A percentile compares a stretch with the other conserved stretches of the same genome.
These are phyloP conservation scores for Suillus alpinus DNA, from an alignment of 768 basidiomycete genomes.

Conservation along the genomic window DNA sequence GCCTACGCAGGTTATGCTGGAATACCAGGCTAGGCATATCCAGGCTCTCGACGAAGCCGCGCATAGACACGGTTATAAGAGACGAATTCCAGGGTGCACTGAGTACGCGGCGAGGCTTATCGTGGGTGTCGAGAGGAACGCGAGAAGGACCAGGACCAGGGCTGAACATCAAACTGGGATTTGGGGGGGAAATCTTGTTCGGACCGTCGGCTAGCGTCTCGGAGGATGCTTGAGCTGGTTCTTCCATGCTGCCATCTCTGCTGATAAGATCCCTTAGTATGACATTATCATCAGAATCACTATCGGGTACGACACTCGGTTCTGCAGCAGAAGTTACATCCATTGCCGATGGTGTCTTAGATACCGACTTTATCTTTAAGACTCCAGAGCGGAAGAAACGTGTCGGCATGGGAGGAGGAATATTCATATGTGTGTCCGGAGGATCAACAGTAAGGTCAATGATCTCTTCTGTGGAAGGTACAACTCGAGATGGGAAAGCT, in stretches of 20 bases:
- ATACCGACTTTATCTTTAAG: slow-evolving; percentile 14
- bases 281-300: not conserved
- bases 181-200: not conserved
- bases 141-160: slow-evolving; percentile 1
- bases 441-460: slow-evolving; percentile 11
- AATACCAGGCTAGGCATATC: slow-evolving; percentile 19
- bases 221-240: not conserved
- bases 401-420: slow-evolving; percentile 15
- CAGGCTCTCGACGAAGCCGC: slow-evolving; percentile 35
- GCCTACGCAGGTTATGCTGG: slow-evolving; percentile 17
- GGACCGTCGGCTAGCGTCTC: no score
- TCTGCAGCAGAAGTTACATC: not conserved
- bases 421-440: not conserved
- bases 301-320: not conserved
- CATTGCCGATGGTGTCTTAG: not conserved
- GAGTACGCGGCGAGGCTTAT: slow-evolving; percentile 41
- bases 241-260: not conserved
- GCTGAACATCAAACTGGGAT: not conserved
- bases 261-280: not conserved
- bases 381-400: slow-evolving; percentile 25
- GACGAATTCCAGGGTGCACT: slow-evolving; percentile 11
- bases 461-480: not conserved
- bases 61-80: slow-evolving; percentile 36
- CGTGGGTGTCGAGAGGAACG: slow-evolving; percentile 28
- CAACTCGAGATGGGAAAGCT: not conserved